Percentiles rank a stretch among this genome's conserved stretches.
Conservation (phyloP, 208 protist genomes). For the Naegleria gruberi region DNA sequence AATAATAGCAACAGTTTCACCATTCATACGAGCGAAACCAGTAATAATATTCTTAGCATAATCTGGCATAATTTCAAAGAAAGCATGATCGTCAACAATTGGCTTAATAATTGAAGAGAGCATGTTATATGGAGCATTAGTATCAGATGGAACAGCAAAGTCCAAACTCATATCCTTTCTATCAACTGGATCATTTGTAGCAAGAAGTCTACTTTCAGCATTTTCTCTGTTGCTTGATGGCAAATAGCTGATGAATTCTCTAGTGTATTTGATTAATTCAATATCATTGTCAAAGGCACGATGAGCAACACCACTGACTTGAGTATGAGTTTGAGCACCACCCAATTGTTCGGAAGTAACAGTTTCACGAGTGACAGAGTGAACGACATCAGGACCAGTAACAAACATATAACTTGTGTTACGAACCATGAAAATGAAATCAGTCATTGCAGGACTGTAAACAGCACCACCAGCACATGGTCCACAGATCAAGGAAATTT, state of each 20-base stretch:
- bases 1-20: slow-evolving; percentile 77
- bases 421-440: slow-evolving; percentile 93
- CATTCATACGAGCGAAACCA: slow-evolving; percentile 79
- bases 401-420: slow-evolving; percentile 93
- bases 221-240: slow-evolving; percentile 66
- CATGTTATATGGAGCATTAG: slow-evolving; percentile 85
- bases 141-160: slow-evolving; percentile 63
- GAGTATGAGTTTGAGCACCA: slow-evolving; percentile 70
- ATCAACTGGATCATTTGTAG: slow-evolving; percentile 51
- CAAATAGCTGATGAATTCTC: slow-evolving; percentile 73
- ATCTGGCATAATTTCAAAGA: slow-evolving; percentile 84
- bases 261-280: slow-evolving; percentile 61
- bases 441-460: slow-evolving; percentile 83
- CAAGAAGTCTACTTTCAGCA: slow-evolving; percentile 42
- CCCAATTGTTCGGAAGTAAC: slow-evolving; percentile 83
- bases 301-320: slow-evolving; percentile 73
- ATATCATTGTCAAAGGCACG: slow-evolving; percentile 81
- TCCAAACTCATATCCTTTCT: slow-evolving; percentile 49
- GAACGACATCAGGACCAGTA: slow-evolving; percentile 91
- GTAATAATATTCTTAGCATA: slow-evolving; percentile 90
- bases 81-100: slow-evolving; percentile 72
- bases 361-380: slow-evolving; percentile 80
- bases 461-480: slow-evolving; percentile 78
- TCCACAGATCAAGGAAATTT: slow-evolving; percentile 91
- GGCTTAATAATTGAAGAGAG: slow-evolving; percentile 60